These are phyloP conservation scores for Penicillium dipodomyicola DNA, from an alignment of 495 filamentous ascomycete species.

Conservation along the genomic window DNA sequence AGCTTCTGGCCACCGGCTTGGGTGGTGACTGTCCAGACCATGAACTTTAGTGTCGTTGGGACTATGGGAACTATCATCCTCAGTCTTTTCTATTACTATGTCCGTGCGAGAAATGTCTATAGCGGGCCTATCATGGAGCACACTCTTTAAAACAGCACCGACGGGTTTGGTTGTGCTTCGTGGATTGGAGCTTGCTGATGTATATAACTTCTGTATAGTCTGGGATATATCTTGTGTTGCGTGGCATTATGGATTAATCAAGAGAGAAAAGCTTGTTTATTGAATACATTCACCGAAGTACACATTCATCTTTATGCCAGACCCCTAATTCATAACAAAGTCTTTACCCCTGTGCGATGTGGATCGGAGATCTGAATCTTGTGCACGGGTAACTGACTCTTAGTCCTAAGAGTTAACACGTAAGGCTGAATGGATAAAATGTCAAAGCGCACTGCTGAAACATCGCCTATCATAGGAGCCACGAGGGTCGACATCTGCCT, in stretches of 20 bases:
- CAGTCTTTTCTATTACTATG: slow-evolving; percentile 45
- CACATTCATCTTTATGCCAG: neutral
- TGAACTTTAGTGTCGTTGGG: slow-evolving; percentile 50
- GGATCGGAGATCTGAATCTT: neutral
- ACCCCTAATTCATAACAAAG: neutral
- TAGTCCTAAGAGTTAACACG: too few species aligned
- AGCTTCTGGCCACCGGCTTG: slow-evolving; percentile 48
- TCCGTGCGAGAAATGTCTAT: slow-evolving; percentile 42
- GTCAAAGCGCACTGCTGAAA: neutral
- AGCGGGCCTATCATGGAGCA: slow-evolving; percentile 47
- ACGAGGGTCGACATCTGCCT: neutral
- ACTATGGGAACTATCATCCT: slow-evolving; percentile 42
- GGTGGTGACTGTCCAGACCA: slow-evolving; percentile 31
- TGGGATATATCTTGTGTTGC: neutral
- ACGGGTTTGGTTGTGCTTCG: neutral
- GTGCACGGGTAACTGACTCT: neutral
- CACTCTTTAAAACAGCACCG: neutral
- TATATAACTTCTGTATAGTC: neutral
- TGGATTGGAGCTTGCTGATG: neutral
- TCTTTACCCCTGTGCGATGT: neutral
- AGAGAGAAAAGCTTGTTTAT: neutral
- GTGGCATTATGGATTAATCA: neutral
- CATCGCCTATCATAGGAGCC: too few species aligned
- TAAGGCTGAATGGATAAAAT: neutral
- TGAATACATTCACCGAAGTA: neutral